Conservation (phyloP, 176 grass and related monocot genomes). For the Rhynchospora pubera region DNA sequence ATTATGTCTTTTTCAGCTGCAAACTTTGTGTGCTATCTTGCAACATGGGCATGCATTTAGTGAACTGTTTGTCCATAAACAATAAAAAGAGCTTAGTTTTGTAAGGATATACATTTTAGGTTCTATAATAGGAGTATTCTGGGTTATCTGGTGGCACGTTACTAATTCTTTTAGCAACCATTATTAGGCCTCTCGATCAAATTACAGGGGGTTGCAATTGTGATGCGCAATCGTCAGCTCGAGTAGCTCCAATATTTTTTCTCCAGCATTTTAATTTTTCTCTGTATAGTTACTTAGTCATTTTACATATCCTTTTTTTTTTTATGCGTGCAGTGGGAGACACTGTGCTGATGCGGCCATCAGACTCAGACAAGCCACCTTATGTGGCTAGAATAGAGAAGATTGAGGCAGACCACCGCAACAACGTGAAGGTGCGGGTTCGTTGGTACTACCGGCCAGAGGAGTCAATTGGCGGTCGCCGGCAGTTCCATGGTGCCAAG, state of each 20-base stretch:
- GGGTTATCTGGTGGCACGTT: no score
- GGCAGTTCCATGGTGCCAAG: slow-evolving; percentile 79
- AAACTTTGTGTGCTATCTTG: no score
- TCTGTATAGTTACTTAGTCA: not conserved
- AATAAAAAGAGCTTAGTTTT: not conserved
- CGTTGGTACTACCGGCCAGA: slow-evolving; percentile 92
- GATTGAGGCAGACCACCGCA: slow-evolving; percentile 74
- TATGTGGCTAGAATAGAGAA: slow-evolving; percentile 79
- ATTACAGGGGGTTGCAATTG: not conserved
- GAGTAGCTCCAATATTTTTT: not conserved
- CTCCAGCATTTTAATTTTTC: not conserved
- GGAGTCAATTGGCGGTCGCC: slow-evolving; percentile 66
- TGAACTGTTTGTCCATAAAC: not conserved
- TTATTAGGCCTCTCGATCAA: not conserved
- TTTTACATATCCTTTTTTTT: not conserved
- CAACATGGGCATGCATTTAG: not conserved
- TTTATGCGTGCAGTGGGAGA: slow-evolving; percentile 40
- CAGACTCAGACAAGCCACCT: slow-evolving; percentile 56
- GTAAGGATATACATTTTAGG: not conserved
- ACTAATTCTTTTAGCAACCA: not conserved
- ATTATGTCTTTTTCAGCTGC: not conserved
- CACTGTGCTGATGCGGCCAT: slow-evolving; percentile 76
- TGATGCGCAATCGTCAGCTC: not conserved
- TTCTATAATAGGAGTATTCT: not conserved
- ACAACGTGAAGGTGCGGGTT: slow-evolving; percentile 47